Percentiles rank a stretch among this genome's conserved stretches.
Evolutionary conservation across 129 eudicot species (phyloP).

Genomic region (sunflower (Helianthus annuus)): HanXRQr2.0-SUNRISE NC_035443.2:2616569-2617068

Average conservation of each 20-base stretch:
- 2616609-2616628: too few relatives aligned
- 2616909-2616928: not conserved
- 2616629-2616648: too few relatives aligned
- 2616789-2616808: conserved; percentile 85
- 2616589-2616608: too few relatives aligned
- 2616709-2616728: not conserved
- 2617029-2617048: too few relatives aligned
- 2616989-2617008: not conserved
- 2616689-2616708: not conserved
- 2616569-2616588: too few relatives aligned
- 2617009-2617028: too few relatives aligned
- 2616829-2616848: conserved; percentile 73
- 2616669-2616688: not conserved
- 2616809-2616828: conserved; percentile 88
- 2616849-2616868: conserved; percentile 68
- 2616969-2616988: too few relatives aligned
- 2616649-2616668: not conserved
- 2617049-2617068: too few relatives aligned
- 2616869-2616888: conserved; percentile 47
- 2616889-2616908: conserved; percentile 47
- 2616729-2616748: not conserved
- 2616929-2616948: not conserved
- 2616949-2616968: not conserved
- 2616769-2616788: conserved; percentile 95
- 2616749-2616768: conserved; percentile 72